Conservation (phyloP, 2,329 filamentous ascomycete species). For the Trichoderma citrinoviride region DNA sequence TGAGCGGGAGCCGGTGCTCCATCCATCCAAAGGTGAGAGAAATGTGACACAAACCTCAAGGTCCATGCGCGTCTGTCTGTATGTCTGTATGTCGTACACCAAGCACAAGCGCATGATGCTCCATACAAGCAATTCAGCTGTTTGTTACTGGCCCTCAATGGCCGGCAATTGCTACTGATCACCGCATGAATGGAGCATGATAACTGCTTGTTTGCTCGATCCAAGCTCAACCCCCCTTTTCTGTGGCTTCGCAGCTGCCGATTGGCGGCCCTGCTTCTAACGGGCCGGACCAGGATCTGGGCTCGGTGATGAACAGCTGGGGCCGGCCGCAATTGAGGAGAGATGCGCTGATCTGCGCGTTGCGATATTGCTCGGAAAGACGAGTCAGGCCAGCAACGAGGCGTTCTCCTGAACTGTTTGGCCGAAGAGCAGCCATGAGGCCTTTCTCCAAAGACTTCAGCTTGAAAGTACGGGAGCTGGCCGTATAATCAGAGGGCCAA, state of each 20-base stretch:
- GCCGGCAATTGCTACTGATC: too few species aligned
- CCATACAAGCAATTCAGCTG: too few species aligned
- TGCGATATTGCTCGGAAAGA: background rate
- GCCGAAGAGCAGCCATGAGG: too few species aligned
- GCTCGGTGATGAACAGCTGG: slow-evolving; percentile 6
- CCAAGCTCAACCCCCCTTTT: background rate
- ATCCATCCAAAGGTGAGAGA: too few species aligned
- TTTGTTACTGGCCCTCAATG: too few species aligned
- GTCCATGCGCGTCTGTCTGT: background rate
- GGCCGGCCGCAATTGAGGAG: background rate
- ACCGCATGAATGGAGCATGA: too few species aligned
- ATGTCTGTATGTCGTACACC: too few species aligned
- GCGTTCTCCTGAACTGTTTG: too few species aligned
- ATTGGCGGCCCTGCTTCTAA: slow-evolving; percentile 10
- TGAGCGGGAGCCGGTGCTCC: too few species aligned
- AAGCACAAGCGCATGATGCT: too few species aligned
- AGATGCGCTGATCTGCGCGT: slow-evolving; percentile 3
- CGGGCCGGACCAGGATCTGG: background rate
- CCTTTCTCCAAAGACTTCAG: too few species aligned
- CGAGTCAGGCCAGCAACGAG: background rate
- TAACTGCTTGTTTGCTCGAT: background rate
- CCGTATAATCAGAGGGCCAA: background rate
- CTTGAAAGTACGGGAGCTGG: too few species aligned
- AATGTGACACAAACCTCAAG: background rate
- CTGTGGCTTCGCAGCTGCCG: slow-evolving; percentile 1